Base-by-base conservation (phyloP, 345 rosid genomes). In the Populus deltoides region DNA sequence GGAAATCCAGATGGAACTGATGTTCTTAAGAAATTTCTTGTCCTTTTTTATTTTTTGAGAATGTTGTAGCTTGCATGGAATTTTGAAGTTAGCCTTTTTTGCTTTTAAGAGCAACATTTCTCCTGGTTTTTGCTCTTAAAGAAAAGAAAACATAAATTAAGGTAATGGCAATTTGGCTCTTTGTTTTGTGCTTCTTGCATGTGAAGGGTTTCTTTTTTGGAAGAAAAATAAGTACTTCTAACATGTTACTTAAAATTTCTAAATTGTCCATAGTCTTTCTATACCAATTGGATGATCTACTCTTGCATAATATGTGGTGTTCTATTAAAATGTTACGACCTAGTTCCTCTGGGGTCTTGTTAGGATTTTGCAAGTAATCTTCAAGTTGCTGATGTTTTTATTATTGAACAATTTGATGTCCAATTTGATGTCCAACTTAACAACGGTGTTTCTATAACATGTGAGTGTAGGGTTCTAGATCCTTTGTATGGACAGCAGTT, bases 401-500 rank as follows among this genome's bases (percentile, higher is more conserved):
- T 35, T 36, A 13, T 33, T 36, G 24, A 18, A 6, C 7, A 51
- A 51, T 16, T 51, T 18, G 20, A 51, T 18, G 22, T 51, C n/a
- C 7, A 51, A 51, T 16, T 51, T 18, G 20, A 51, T 18, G 22
- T 51, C n/a, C 8, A 18, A 18, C 22, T 51, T 51, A 51, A 1
- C 57, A 51, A 51, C 17, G 22, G n/a, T 51, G 57, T 51, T 51
- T 51, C 63, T n/a, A 2, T 47, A 70, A n/a, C 59, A 57, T 81
- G 36, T 73, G 70, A 66, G 41, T 84, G 65, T 82, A 96, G 99
- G 98, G 99, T 83, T 96, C 93, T 86, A 87, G 98, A 82, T 93
- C 99, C 71, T 93, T 96, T 74, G 99, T 92, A 35, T 93, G 99
- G 98, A 93, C 99, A 35, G 97, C 97, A 9, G 97, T 96, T 85